These are phyloP conservation scores for Suaeda aralocaspica DNA, from an alignment of 148 eudicot species.

Conservation along the genomic window DNA sequence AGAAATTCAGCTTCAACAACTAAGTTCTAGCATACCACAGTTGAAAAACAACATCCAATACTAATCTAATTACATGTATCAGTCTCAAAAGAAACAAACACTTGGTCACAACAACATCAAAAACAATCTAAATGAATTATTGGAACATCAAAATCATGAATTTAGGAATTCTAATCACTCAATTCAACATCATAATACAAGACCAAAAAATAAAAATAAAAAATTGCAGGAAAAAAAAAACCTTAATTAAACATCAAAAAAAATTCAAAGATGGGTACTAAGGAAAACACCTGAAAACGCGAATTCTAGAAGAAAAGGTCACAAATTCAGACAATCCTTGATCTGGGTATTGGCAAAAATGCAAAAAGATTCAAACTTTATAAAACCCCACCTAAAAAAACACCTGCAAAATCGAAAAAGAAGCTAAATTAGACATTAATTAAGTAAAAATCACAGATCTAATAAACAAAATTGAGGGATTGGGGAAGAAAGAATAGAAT, in stretches of 20 bases:
- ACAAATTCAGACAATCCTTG: conserved; percentile 14
- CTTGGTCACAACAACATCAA: neutral
- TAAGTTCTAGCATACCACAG: neutral
- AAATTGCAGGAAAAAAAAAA: neutral
- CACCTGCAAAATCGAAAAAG: conserved; percentile 24
- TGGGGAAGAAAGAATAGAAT: neutral
- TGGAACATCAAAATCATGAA: neutral
- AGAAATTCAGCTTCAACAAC: neutral
- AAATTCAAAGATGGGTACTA: neutral
- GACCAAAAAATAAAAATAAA: neutral
- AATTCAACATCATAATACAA: conserved; percentile 9
- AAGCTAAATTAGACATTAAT: conserved; percentile 23
- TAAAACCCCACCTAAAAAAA: conserved; percentile 18
- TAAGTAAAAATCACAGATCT: conserved; percentile 2
- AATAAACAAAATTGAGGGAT: neutral
- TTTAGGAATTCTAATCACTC: neutral
- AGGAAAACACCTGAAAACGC: conserved; percentile 4
- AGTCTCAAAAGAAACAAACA: neutral
- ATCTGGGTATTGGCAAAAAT: conserved; percentile 5
- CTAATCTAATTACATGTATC: neutral
- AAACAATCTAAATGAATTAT: neutral
- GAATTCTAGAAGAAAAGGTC: conserved; percentile 12
- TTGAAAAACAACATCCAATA: neutral
- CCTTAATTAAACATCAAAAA: neutral
- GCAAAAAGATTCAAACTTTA: conserved; percentile 13